These are phyloP conservation scores for Boletus calvinii DNA, from an alignment of 1,284 basidiomycete genomes.

Conservation along the genomic window DNA sequence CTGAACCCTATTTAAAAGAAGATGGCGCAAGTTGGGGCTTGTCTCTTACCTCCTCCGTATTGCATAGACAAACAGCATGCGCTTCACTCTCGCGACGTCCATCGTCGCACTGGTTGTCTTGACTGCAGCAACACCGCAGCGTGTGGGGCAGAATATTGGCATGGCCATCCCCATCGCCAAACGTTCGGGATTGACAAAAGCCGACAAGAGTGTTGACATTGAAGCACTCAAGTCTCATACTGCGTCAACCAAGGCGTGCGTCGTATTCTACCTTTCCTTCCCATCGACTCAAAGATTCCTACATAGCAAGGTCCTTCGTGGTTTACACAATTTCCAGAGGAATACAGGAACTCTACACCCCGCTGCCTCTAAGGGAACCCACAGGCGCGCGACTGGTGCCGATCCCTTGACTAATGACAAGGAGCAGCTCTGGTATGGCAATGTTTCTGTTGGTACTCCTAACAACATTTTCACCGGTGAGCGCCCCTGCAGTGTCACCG, in stretches of 20 bases:
- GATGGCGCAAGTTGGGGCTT: too few species aligned
- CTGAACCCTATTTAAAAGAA: too few species aligned
- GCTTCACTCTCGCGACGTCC: slow-evolving; percentile 2
- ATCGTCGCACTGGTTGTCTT: slow-evolving; percentile 8
- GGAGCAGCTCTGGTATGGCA: slow-evolving; percentile 18
- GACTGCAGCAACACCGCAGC: slow-evolving; percentile 3
- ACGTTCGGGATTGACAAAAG: slow-evolving; percentile 12
- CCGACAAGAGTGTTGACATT: slow-evolving; percentile 11
- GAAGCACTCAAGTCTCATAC: slow-evolving; percentile 17
- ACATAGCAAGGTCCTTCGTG: slow-evolving; percentile 20
- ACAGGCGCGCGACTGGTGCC: slow-evolving; percentile 1
- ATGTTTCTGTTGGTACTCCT: slow-evolving; percentile 24
- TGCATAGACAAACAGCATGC: too few species aligned
- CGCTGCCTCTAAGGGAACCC: not conserved
- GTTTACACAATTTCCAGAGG: slow-evolving; percentile 14
- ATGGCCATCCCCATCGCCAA: slow-evolving; percentile 18
- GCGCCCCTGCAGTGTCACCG: not conserved
- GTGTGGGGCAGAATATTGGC: not conserved
- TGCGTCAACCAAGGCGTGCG: slow-evolving; percentile 14
- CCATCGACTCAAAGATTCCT: not conserved
- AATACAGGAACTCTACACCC: slow-evolving; percentile 18
- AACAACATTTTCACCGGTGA: slow-evolving; percentile 12
- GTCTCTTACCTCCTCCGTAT: too few species aligned
- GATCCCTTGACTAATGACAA: slow-evolving; percentile 21
- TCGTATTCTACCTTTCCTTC: not conserved